Conservation (phyloP, 352 stramenopile species). For the Pythium graminicola region DNA sequence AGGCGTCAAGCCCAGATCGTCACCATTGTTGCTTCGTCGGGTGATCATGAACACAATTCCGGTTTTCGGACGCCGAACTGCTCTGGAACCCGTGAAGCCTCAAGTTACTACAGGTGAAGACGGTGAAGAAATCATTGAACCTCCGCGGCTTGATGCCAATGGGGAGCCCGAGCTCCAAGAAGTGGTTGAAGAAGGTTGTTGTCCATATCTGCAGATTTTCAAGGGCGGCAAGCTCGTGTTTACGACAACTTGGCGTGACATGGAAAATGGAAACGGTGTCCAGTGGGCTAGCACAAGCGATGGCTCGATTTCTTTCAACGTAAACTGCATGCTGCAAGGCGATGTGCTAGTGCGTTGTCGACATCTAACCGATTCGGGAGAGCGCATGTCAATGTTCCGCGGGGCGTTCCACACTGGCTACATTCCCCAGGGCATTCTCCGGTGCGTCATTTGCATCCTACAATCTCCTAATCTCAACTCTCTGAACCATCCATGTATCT, state of each 20-base stretch:
- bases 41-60: slow-evolving; percentile 96
- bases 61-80: slow-evolving; percentile 66
- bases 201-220: slow-evolving; percentile 97
- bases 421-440: slow-evolving; percentile 92
- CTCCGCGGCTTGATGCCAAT: slow-evolving; percentile 16
- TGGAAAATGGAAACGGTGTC: slow-evolving; percentile 81
- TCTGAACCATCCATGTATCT: neutral
- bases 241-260: slow-evolving; percentile 88
- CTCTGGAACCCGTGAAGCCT: slow-evolving; percentile 52
- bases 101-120: slow-evolving; percentile 24
- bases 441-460: slow-evolving; percentile 29
- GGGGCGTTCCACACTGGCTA: slow-evolving; percentile 98
- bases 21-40: slow-evolving; percentile 91
- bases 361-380: slow-evolving; percentile 86
- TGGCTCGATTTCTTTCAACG: slow-evolving; percentile 90
- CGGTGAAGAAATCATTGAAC: slow-evolving; percentile 18
- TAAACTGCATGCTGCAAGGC: slow-evolving; percentile 95
- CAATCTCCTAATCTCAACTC: neutral
- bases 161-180: slow-evolving; percentile 52
- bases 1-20: slow-evolving; percentile 90
- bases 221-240: slow-evolving; percentile 95
- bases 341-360: slow-evolving; percentile 96
- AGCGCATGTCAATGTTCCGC: slow-evolving; percentile 96
- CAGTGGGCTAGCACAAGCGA: slow-evolving; percentile 88
- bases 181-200: slow-evolving; percentile 86